Conservation (phyloP, 208 protist species). For the Wallacemonas sp. region DNA sequence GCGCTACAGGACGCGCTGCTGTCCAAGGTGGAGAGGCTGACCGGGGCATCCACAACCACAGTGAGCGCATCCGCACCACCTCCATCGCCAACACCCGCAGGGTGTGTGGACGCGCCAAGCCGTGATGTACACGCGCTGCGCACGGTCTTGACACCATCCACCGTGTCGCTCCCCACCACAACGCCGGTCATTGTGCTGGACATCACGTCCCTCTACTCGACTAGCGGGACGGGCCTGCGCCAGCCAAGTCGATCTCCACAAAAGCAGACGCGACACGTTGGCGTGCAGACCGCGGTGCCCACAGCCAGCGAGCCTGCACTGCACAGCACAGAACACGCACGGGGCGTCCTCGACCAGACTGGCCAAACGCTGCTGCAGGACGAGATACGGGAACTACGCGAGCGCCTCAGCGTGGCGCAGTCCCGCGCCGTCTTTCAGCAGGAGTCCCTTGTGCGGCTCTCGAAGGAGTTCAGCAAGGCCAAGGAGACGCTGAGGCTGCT, state of each 20-base stretch:
- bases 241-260: too few species aligned
- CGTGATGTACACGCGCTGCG: too few species aligned
- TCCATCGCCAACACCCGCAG: neutral
- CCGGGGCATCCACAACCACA: neutral
- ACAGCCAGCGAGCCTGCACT: neutral
- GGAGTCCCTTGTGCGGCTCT: slow-evolving; percentile 9
- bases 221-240: neutral
- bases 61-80: neutral
- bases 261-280: slow-evolving; percentile 1
- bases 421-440: slow-evolving; percentile 12
- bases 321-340: too few species aligned
- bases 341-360: too few species aligned
- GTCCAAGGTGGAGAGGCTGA: neutral
- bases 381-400: slow-evolving; percentile 5
- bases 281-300: neutral
- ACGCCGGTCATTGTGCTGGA: slow-evolving; percentile 59
- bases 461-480: slow-evolving; percentile 11
- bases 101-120: too few species aligned
- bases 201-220: slow-evolving; percentile 41
- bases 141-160: neutral
- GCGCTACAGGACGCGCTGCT: neutral
- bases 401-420: slow-evolving; percentile 2
- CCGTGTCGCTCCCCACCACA: neutral
- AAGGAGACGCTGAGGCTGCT: neutral
- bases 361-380: too few species aligned